phyloP scores from a whole-genome alignment of 345 rosid species.

The Excoecaria cochinchinensis region DNA sequence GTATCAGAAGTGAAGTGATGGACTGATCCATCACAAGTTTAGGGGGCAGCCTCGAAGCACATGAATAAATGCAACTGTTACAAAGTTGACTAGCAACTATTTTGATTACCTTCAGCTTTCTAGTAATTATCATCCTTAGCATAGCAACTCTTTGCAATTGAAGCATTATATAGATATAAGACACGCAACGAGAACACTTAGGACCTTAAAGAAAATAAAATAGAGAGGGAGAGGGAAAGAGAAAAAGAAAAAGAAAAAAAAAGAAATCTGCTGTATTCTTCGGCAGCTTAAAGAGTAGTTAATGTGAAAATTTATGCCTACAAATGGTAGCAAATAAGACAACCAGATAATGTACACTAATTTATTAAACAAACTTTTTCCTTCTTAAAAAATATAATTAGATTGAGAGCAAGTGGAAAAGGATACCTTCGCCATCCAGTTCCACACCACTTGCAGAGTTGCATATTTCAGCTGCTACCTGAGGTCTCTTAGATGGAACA shows the following conservation, averaged over 20 bases:
- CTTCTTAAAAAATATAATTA: not conserved
- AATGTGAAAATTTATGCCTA: not conserved
- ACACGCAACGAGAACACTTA: conserved; percentile 2
- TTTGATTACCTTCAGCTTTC: not conserved
- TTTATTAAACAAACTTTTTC: too few relatives aligned
- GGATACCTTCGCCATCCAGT: conserved; percentile 58
- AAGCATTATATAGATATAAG: not conserved
- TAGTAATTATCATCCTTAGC: not conserved
- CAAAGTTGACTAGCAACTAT: not conserved
- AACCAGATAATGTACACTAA: not conserved
- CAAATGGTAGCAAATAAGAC: not conserved
- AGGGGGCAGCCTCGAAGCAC: not conserved
- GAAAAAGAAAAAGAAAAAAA: too few relatives aligned
- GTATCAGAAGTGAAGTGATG: not conserved
- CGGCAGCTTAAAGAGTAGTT: not conserved
- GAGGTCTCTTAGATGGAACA: conserved; percentile 63
- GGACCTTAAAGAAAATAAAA: too few relatives aligned
- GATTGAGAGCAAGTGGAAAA: conserved; percentile 20
- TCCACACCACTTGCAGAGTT: conserved; percentile 38
- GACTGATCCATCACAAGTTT: not conserved
- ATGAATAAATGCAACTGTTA: not conserved
- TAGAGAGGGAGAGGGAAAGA: too few relatives aligned
- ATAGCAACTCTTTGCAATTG: not conserved
- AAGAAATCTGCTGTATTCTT: not conserved
- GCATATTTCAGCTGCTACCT: conserved; percentile 35